Conservation (phyloP, 805 yeast genomes). For the Candida coquimbonensis region DNA sequence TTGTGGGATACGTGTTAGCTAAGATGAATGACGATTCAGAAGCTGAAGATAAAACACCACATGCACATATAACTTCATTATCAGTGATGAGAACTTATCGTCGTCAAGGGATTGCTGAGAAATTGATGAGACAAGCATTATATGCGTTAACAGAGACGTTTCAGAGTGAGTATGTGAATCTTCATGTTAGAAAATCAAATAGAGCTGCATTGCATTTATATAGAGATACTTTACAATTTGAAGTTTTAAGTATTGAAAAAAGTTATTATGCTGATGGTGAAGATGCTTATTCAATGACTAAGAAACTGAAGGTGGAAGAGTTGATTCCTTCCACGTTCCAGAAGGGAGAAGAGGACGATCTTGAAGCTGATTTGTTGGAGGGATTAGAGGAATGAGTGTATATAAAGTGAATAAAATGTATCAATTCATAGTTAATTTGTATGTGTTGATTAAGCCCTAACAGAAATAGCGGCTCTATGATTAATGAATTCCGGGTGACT, state of each 20-base stretch:
- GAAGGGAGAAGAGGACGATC: conserved; percentile 47
- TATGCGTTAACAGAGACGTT: conserved; percentile 77
- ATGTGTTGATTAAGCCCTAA: too few relatives aligned
- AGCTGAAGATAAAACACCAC: conserved; percentile 60
- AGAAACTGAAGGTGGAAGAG: conserved; percentile 52
- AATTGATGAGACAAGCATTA: conserved; percentile 77
- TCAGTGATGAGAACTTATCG: conserved; percentile 95
- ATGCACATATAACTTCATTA: conserved; percentile 91
- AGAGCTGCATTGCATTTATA: conserved; percentile 91
- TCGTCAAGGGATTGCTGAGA: conserved; percentile 91
- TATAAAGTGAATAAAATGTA: background rate
- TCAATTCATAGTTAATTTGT: too few relatives aligned
- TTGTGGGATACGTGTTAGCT: conserved; percentile 94
- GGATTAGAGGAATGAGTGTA: conserved; percentile 17
- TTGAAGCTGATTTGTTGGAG: conserved; percentile 40
- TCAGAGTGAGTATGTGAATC: conserved; percentile 73
- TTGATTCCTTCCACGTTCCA: conserved; percentile 53
- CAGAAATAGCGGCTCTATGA: too few relatives aligned
- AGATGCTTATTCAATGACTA: conserved; percentile 94
- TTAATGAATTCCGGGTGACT: too few relatives aligned
- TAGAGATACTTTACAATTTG: conserved; percentile 76
- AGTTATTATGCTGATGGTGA: conserved; percentile 96
- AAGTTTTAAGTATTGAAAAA: conserved; percentile 73
- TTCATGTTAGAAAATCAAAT: conserved; percentile 91
- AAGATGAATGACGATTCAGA: conserved; percentile 95